Base-by-base conservation (phyloP, 306 rosid genomes). In the Acacia confusa region DNA sequence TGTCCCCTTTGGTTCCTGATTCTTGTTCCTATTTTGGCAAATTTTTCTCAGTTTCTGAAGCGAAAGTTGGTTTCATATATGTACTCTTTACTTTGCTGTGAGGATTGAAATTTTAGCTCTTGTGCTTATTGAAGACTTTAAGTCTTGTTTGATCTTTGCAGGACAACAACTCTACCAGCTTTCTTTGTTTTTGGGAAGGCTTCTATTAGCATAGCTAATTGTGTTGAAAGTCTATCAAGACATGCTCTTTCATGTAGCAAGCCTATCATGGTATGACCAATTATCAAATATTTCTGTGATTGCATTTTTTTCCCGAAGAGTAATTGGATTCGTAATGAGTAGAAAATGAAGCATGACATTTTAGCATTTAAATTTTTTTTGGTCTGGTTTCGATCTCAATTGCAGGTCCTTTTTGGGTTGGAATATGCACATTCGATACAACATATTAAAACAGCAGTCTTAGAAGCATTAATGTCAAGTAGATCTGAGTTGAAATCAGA, bases 391-490 rank as follows among this genome's bases (percentile, higher is more conserved):
- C 78, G 57, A 66, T 80, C 58, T 38, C 30, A 58, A 84, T 11
- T 84, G 82, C 82, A 94, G 98, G 97, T 95, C 47, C 98, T 95
- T 73, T 95, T 75, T 81, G 97, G 97, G 76, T 74, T 91, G 86
- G 97, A 95, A 80, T 95, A 92, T 75, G 86, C 90, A 22, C 90
- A 90, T 85, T 80, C 89, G 36, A 80, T 90, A 28, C 64, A 50
- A 64, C 84, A 82, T 43, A 82, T 95, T 47, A 91, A 79, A 88
- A 77, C 88, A 82, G 74, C 77, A 75, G 70, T 90, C 61, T 45
- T 50, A 47, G 91, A 90, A 76, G 78, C 82, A 70, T 85, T 72
- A 64, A 58, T 41, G 14, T 81, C 78, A 44, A 70, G 85, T 34
- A 53, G 47, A 43, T 74, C 82, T 57, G 82, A 72, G 70, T 66